phyloP scores from a whole-genome alignment of 2,329 filamentous ascomycete genomes.

The Sporothrix pallida region DNA sequence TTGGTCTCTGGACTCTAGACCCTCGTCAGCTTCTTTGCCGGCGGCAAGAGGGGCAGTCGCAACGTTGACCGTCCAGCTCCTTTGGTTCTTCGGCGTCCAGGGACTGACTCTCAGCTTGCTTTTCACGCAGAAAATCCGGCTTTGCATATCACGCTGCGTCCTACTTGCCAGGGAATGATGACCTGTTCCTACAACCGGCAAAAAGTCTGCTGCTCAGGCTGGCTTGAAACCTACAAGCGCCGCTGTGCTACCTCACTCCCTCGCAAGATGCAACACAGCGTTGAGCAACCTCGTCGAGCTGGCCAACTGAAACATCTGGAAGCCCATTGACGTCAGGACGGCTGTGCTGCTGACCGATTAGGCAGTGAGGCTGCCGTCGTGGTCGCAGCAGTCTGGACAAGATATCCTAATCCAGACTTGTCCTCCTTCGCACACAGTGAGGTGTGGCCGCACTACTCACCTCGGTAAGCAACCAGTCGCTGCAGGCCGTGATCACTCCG shows the following conservation, averaged over 20 bases:
- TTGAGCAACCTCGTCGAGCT: background rate
- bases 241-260: background rate
- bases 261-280: background rate
- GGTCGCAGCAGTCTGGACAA: background rate
- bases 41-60: background rate
- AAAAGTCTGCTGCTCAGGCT: background rate
- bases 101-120: background rate
- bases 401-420: background rate
- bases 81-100: background rate
- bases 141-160: background rate
- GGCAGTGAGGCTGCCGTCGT: background rate
- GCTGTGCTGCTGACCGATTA: background rate
- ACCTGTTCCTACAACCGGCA: background rate
- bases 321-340: background rate
- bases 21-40: background rate
- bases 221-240: constrained; percentile 11
- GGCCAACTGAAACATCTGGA: background rate
- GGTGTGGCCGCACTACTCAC: constrained; percentile 14
- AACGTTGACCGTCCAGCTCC: background rate
- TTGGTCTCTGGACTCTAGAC: too few relatives aligned
- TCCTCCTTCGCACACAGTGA: background rate
- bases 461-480: constrained; percentile 28
- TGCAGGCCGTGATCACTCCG: background rate
- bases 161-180: background rate
- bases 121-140: background rate